Conservation (phyloP, 306 rosid species). For the Ammopiptanthus mongolicus region DNA sequence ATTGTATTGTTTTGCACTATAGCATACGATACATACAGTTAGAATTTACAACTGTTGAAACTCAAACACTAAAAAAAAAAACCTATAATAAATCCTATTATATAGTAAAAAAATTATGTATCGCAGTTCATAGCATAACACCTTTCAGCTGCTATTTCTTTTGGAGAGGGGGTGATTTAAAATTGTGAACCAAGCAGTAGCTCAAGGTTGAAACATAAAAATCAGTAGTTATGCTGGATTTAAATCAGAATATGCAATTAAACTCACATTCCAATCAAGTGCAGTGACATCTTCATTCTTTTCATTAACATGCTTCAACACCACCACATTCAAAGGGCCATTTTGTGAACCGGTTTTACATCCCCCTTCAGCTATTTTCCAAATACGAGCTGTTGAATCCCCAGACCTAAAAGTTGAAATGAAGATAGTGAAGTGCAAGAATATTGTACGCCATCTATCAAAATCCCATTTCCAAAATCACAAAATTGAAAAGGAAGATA, state of each 20-base stretch:
- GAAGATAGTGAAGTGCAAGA: background rate
- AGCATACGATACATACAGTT: background rate
- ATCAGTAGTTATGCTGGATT: constrained; percentile 2
- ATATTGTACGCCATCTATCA: background rate
- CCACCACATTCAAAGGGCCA: constrained; percentile 53
- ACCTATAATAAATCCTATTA: background rate
- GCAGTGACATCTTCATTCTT: constrained; percentile 90
- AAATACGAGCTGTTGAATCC: constrained; percentile 96
- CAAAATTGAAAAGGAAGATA: background rate
- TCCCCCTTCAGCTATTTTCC: constrained; percentile 74
- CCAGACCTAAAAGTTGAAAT: constrained; percentile 57
- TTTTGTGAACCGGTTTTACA: constrained; percentile 46
- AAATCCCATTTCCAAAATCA: background rate
- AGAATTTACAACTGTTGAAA: background rate
- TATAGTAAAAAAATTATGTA: background rate
- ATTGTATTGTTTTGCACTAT: background rate
- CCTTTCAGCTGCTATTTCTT: too few species aligned
- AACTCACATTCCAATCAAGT: constrained; percentile 97
- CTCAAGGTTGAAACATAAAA: background rate
- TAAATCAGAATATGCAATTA: constrained; percentile 11
- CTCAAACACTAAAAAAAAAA: background rate
- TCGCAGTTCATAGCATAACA: background rate
- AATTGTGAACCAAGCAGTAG: background rate
- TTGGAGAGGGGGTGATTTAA: too few species aligned
- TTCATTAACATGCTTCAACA: constrained; percentile 88